Conservation (phyloP, 2,329 filamentous ascomycete genomes). For the Tricladium varicosporioides region DNA sequence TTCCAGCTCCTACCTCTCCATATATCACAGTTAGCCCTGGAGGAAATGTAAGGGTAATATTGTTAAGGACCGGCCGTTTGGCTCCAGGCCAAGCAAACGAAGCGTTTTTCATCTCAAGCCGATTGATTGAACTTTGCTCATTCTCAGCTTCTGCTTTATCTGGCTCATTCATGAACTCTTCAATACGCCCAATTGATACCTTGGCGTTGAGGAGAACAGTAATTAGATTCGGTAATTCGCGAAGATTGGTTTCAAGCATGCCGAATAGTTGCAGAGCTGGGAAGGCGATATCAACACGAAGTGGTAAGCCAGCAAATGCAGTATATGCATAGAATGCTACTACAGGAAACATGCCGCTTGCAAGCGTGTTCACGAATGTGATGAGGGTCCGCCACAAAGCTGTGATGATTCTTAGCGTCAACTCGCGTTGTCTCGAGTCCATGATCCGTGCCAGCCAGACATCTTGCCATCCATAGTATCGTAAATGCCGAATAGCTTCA, state of each 20-base stretch:
- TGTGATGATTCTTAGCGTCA: slow-evolving; percentile 62
- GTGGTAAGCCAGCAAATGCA: slow-evolving; percentile 60
- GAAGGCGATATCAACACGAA: slow-evolving; percentile 82
- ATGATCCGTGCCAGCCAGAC: slow-evolving; percentile 71
- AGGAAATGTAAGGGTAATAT: slow-evolving; percentile 54
- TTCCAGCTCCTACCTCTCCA: slow-evolving; percentile 64
- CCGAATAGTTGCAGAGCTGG: slow-evolving; percentile 79
- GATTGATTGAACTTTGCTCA: slow-evolving; percentile 11
- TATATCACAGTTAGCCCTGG: slow-evolving; percentile 57
- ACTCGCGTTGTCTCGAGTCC: slow-evolving; percentile 63
- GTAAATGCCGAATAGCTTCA: slow-evolving; percentile 45
- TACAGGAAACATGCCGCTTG: slow-evolving; percentile 74
- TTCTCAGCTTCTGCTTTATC: slow-evolving; percentile 60
- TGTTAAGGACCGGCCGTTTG: slow-evolving; percentile 49
- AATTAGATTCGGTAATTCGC: slow-evolving; percentile 72
- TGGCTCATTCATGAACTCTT: slow-evolving; percentile 83
- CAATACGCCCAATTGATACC: slow-evolving; percentile 79
- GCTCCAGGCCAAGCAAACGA: slow-evolving; percentile 80
- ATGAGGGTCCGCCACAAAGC: slow-evolving; percentile 63
- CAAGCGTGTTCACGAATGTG: slow-evolving; percentile 65
- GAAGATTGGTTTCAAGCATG: slow-evolving; percentile 70
- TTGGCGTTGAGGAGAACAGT: slow-evolving; percentile 76
- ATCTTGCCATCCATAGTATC: slow-evolving; percentile 68
- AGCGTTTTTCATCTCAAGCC: slow-evolving; percentile 57
- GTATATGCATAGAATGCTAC: slow-evolving; percentile 82